Base-by-base conservation (phyloP, 768 basidiomycete species). In the Pulveroboletus ravenelii region DNA sequence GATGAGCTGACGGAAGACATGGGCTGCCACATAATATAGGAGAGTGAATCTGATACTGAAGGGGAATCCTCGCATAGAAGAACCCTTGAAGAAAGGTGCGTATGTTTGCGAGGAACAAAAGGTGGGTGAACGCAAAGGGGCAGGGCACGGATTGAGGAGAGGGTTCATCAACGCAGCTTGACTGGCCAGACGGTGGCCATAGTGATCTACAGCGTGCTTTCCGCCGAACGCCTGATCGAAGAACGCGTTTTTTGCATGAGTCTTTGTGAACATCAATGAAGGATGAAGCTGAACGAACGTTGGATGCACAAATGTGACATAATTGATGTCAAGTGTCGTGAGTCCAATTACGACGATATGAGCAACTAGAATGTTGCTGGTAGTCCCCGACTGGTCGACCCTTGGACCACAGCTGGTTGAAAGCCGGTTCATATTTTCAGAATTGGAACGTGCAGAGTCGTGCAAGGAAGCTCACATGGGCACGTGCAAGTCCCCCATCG, bases 161-260 rank as follows among this genome's bases (percentile, higher is more conserved):
- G 14, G 20, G 36, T 39, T 18, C 35, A 35, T 45, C 34, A 44
- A 30, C 32, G 36, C 27, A 47, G 40, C 37, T 20, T 27, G 35
- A 48, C 44, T 49, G 48, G 18, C 2, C 13, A 25, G 34, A 45
- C n/a, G 25, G 34, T 36, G 6, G 45, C 20, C 18, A 18, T 17
- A 44, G 36, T 42, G 42, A 34, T 35, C 42, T 25, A 30, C 39
- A 20, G 51, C 54, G 42, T 54, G 56, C 47, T 53, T 64, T 44
- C 15, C 32, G 32, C 6, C 14, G 14, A 34, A 34, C 14, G 14
- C 32, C 32, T 50, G 38, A 38, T 51, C 38, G 43, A 41, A 42
- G 34, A 25, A 29, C 51, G 49, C 57, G 34, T 64, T 62, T 52
- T 62, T 40, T 55, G 47, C 60, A 54, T 47, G 59, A 56, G 49